Evolutionary conservation across 495 filamentous ascomycete species (phyloP).

Genomic region (Daldinia bambusicola): DNA sequence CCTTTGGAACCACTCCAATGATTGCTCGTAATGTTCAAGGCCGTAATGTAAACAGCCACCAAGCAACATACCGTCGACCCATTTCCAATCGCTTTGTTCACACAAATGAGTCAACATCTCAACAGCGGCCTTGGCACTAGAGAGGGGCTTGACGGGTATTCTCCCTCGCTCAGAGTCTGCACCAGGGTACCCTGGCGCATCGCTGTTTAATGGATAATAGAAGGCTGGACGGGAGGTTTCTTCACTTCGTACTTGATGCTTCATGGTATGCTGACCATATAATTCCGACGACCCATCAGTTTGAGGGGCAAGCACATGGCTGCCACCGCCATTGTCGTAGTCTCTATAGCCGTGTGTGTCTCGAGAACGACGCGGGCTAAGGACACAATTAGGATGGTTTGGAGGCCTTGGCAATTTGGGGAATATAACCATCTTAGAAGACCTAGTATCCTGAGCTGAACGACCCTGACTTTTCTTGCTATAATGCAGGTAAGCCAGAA

Average conservation of each 20-base stretch:
- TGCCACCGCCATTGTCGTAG: conserved; percentile 7
- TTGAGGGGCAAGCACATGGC: conserved; percentile 20
- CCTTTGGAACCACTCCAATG: conserved; percentile 87
- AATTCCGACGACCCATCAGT: conserved; percentile 38
- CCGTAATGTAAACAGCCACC: conserved; percentile 95
- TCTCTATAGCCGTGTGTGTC: conserved; percentile 18
- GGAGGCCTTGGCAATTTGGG: conserved; percentile 57
- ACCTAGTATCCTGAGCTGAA: conserved; percentile 37
- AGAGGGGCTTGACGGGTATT: conserved; percentile 46
- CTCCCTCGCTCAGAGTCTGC: conserved; percentile 24
- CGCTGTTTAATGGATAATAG: conserved; percentile 40
- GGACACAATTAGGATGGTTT: conserved; percentile 29
- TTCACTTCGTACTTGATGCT: conserved; percentile 28
- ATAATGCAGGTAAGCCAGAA: conserved; percentile 79
- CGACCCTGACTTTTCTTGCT: conserved; percentile 59
- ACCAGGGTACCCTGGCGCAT: conserved; percentile 26
- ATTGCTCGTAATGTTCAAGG: conserved; percentile 84
- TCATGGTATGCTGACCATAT: conserved; percentile 27
- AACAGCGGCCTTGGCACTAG: conserved; percentile 73
- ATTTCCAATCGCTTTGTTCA: conserved; percentile 87
- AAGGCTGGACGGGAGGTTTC: conserved; percentile 31
- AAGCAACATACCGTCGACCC: conserved; percentile 95
- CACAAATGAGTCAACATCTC: conserved; percentile 85
- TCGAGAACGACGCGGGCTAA: conserved; percentile 27
- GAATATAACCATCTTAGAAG: conserved; percentile 59